phyloP scores from a whole-genome alignment of 2,329 filamentous ascomycete genomes.

The Xylaria digitata region DNA sequence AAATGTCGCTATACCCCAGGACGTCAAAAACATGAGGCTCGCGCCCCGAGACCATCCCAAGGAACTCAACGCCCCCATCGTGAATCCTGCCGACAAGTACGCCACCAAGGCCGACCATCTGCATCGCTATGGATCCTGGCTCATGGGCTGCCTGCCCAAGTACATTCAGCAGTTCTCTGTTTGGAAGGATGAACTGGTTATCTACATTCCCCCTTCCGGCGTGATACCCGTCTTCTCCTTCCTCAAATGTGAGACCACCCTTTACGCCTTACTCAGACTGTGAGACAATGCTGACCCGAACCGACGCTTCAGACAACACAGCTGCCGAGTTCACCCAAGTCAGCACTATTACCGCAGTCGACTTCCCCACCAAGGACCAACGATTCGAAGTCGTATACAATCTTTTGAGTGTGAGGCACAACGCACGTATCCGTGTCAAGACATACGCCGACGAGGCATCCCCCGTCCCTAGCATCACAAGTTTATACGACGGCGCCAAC shows the following conservation, averaged over 20 bases:
- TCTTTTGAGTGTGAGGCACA: constrained; percentile 93
- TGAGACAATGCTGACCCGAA: constrained; percentile 36
- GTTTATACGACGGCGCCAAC: constrained; percentile 92
- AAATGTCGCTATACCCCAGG: constrained; percentile 68
- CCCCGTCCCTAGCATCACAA: constrained; percentile 87
- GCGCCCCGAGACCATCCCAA: constrained; percentile 68
- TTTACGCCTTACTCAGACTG: not conserved
- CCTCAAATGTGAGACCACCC: constrained; percentile 74
- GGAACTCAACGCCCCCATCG: constrained; percentile 78
- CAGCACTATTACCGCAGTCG: constrained; percentile 91
- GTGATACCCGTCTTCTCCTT: constrained; percentile 93
- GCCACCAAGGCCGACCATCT: constrained; percentile 85
- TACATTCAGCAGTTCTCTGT: constrained; percentile 99
- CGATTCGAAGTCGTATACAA: constrained; percentile 99
- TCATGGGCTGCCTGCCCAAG: constrained; percentile 96
- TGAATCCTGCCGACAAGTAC: constrained; percentile 95
- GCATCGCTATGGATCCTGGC: constrained; percentile 94
- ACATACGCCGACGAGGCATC: constrained; percentile 97
- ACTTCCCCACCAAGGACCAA: constrained; percentile 94
- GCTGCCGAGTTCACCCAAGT: constrained; percentile 96
- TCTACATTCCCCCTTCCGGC: constrained; percentile 89
- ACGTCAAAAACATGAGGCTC: constrained; percentile 74
- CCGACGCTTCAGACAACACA: constrained; percentile 79
- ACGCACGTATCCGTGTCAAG: constrained; percentile 96
- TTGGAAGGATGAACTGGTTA: constrained; percentile 98